Base-by-base conservation (phyloP, 495 filamentous ascomycete genomes). In the Penicillium ucsense region DNA sequence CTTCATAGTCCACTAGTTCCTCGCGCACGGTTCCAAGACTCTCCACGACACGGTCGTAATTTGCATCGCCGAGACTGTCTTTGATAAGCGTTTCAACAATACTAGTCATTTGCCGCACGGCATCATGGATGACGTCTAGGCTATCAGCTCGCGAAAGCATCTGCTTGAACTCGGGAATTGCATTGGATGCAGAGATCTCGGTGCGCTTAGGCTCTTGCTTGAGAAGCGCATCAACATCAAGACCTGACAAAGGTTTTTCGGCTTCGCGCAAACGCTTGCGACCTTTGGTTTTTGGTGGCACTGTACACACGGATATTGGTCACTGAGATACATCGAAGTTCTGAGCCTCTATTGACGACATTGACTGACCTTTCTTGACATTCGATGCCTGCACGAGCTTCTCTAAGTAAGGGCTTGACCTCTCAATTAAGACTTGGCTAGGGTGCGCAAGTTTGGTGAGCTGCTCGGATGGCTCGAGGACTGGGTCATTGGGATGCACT, bases 91-190 rank as follows among this genome's bases (percentile, higher is more conserved):
- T 70, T 50, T 82, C 76, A 44, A 92, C 78, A 38, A 95, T 84
- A 3, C 51, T 57, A 20, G 71, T 72, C 77, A 99, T 84, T 60
- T 95, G 87, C 52, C 79, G 78, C 3, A 78, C 78, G 0, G 87
- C 85, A 41, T 83, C 79, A 47, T 79, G 73, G 28, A 94, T 73
- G 4, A 70, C 74, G 10, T 74, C 70, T 10, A 82, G 67, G 31
- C 81, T 79, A 9, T 81, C 78, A 2, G 85, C 76, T 1, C 67
- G 65, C 0, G 74, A 73, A 10, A 97, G 72, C 20, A 80, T 77
- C 65, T 91, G 88, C 57, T 89, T 94, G 77, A 96, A 97, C 44
- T 90, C 85, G 0, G 94, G 89, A 39, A 99, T 86, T 4, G 89
- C 80, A 55, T 99, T 97, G 28, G 81, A 71, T 0, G 78, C 55